Percentiles rank a stretch among this genome's conserved stretches.
Evolutionary conservation across 768 basidiomycete species (phyloP).

Genomic region (Russula vinacea): DNA sequence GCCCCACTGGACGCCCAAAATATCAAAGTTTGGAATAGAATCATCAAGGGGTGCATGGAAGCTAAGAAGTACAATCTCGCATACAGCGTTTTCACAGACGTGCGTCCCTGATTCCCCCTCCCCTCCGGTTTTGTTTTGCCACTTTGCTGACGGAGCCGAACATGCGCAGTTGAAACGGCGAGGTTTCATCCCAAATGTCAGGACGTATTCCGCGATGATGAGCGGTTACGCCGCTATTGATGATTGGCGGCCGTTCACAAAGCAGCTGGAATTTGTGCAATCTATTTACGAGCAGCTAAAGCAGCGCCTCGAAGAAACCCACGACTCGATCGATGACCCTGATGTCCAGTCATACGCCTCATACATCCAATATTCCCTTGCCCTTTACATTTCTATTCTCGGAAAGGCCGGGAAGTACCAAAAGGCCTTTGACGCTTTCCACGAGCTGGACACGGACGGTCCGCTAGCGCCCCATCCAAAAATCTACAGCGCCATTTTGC

Average conservation of each 20-base stretch:
- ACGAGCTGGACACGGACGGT: constrained; percentile 61
- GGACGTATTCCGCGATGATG: constrained; percentile 71
- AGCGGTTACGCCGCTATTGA: constrained; percentile 59
- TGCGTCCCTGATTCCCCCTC: constrained; percentile 36
- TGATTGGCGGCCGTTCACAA: constrained; percentile 54
- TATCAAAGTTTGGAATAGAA: constrained; percentile 71
- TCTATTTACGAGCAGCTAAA: constrained; percentile 58
- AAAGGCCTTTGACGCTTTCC: constrained; percentile 72
- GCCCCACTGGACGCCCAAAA: constrained; percentile 74
- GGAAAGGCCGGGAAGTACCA: constrained; percentile 58
- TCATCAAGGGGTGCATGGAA: constrained; percentile 64
- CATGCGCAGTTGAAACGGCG: constrained; percentile 74
- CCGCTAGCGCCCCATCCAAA: constrained; percentile 57
- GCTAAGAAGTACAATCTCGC: constrained; percentile 55
- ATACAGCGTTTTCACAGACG: constrained; percentile 67
- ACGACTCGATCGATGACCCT: constrained; percentile 47
- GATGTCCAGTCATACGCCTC: constrained; percentile 38
- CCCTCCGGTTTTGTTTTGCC: background rate
- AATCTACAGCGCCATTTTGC: constrained; percentile 66
- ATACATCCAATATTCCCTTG: constrained; percentile 41
- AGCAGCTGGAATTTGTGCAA: constrained; percentile 61
- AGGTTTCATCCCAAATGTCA: constrained; percentile 62
- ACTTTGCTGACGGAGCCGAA: background rate
- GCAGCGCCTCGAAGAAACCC: constrained; percentile 48
- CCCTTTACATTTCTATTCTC: constrained; percentile 64